These are phyloP conservation scores for Phialemoniopsis sp. DNA, from an alignment of 2,329 filamentous ascomycete genomes.

Conservation along the genomic window DNA sequence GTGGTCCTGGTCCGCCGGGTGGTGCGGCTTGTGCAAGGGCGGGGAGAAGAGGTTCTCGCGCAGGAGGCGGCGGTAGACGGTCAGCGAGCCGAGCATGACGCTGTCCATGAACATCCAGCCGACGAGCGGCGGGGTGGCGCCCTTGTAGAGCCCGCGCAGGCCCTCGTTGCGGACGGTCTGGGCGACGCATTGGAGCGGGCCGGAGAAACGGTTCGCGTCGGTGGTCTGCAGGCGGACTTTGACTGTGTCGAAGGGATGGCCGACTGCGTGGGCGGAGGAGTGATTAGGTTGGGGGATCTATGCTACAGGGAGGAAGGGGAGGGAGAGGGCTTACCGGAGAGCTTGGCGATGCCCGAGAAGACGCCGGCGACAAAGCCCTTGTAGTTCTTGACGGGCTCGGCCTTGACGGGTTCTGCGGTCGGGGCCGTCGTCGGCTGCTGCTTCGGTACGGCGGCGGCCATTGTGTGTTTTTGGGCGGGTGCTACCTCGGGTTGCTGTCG, in stretches of 20 bases:
- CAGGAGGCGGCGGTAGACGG: slow-evolving; percentile 80
- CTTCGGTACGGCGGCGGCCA: too few relatives aligned
- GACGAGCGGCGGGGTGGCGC: slow-evolving; percentile 83
- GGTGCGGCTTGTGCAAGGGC: slow-evolving; percentile 24
- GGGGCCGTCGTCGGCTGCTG: slow-evolving; percentile 4
- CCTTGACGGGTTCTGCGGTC: slow-evolving; percentile 8
- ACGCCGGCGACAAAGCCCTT: slow-evolving; percentile 97
- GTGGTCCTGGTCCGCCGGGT: slow-evolving; percentile 33
- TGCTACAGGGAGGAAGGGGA: background rate
- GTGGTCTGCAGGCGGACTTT: slow-evolving; percentile 95
- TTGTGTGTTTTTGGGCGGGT: too few relatives aligned
- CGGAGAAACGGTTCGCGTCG: slow-evolving; percentile 70
- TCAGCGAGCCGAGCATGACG: slow-evolving; percentile 86
- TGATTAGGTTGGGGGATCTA: background rate
- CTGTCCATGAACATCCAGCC: slow-evolving; percentile 99
- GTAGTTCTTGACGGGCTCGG: slow-evolving; percentile 56
- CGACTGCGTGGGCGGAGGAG: slow-evolving; percentile 34
- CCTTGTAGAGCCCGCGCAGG: slow-evolving; percentile 84
- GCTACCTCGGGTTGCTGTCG: too few relatives aligned
- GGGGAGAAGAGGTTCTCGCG: slow-evolving; percentile 74
- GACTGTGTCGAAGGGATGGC: slow-evolving; percentile 86
- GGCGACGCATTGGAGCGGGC: slow-evolving; percentile 79
- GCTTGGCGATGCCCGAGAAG: slow-evolving; percentile 88
- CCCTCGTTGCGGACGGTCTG: slow-evolving; percentile 87
- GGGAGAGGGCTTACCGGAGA: slow-evolving; percentile 58